Evolutionary conservation across 2,329 filamentous ascomycete genomes (phyloP).

Genomic region (Aspergillus oerlinghausenensis): DNA sequence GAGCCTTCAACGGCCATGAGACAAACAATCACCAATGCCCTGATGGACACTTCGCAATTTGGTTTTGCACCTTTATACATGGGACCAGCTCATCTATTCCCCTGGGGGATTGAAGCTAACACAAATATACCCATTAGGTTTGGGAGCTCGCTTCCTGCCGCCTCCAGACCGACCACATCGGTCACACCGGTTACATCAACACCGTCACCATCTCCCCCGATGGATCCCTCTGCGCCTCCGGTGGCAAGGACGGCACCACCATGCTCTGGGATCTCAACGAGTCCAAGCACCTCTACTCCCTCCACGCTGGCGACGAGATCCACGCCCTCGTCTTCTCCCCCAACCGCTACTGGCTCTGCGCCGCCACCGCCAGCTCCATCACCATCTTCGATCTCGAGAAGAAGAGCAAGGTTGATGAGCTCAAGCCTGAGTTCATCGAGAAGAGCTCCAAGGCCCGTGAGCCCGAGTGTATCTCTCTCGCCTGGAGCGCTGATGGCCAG

Average conservation of each 20-base stretch:
- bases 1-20: slow-evolving; percentile 91
- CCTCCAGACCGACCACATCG: slow-evolving; percentile 99
- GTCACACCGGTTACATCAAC: slow-evolving; percentile 99
- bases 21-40: slow-evolving; percentile 78
- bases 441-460: slow-evolving; percentile 99
- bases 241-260: slow-evolving; percentile 99
- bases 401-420: slow-evolving; percentile 99
- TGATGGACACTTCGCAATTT: slow-evolving; percentile 30
- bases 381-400: slow-evolving; percentile 99
- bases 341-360: slow-evolving; percentile 99
- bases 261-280: slow-evolving; percentile 99
- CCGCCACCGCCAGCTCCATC: slow-evolving; percentile 93
- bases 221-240: slow-evolving; percentile 96
- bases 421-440: slow-evolving; percentile 95
- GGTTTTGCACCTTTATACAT: slow-evolving; percentile 9
- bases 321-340: slow-evolving; percentile 99
- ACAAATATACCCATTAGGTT: slow-evolving; percentile 57
- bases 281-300: slow-evolving; percentile 99
- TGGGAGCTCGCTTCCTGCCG: slow-evolving; percentile 99
- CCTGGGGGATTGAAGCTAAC: slow-evolving; percentile 17
- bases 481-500: slow-evolving; percentile 97
- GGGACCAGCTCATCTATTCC: slow-evolving; percentile 2
- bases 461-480: slow-evolving; percentile 95
- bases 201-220: slow-evolving; percentile 99
- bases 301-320: slow-evolving; percentile 99